phyloP scores from a whole-genome alignment of 345 rosid genomes.

The Adansonia digitata region DNA sequence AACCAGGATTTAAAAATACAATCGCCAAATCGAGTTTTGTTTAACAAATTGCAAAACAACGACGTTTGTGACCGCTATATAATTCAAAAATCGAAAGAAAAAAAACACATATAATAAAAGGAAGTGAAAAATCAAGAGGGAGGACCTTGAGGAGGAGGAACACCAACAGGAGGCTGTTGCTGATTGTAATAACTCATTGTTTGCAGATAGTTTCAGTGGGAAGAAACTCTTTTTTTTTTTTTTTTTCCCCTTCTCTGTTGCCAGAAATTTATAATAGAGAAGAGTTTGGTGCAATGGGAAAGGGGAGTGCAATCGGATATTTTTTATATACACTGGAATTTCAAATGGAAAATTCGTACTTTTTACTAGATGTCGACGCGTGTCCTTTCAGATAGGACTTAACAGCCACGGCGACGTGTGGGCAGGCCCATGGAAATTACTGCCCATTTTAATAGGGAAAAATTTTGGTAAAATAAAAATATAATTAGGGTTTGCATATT shows the following conservation, averaged over 20 bases:
- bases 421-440: background rate
- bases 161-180: conserved; percentile 72
- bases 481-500: no score
- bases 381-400: background rate
- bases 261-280: background rate
- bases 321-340: background rate
- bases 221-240: background rate
- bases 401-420: no score
- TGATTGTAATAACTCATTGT: conserved; percentile 83
- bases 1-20: no score
- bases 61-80: no score
- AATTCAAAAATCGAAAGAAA: no score
- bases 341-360: background rate
- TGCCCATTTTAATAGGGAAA: background rate
- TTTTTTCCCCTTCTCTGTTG: no score
- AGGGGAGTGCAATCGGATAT: background rate
- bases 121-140: conserved; percentile 32
- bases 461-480: no score
- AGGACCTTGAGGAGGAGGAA: no score
- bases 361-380: background rate
- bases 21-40: no score
- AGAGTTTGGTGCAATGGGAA: background rate
- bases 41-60: no score
- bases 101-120: background rate
- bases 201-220: background rate